These are phyloP conservation scores for Penicillium sp. DNA, from an alignment of 2,329 filamentous ascomycete genomes.

Conservation along the genomic window DNA sequence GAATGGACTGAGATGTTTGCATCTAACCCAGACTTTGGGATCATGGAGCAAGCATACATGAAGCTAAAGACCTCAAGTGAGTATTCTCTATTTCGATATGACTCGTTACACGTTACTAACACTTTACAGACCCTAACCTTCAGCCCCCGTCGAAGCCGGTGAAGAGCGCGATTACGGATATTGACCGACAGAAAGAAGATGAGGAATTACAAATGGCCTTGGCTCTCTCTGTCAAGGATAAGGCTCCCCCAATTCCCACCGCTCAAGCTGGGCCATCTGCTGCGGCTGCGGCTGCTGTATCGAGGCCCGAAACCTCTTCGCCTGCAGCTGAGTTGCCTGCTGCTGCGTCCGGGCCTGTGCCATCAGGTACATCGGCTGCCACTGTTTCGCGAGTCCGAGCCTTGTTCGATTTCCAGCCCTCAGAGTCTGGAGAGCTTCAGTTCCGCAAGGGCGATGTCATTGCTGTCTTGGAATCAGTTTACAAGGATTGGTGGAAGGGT, in stretches of 20 bases:
- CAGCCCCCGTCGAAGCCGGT: slow-evolving; percentile 89
- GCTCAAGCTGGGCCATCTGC: slow-evolving; percentile 39
- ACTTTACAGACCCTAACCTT: slow-evolving; percentile 74
- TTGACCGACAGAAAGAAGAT: slow-evolving; percentile 92
- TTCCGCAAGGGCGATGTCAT: slow-evolving; percentile 98
- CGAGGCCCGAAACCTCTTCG: slow-evolving; percentile 26
- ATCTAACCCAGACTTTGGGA: slow-evolving; percentile 84
- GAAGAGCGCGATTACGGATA: slow-evolving; percentile 86
- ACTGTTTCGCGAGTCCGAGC: slow-evolving; percentile 94
- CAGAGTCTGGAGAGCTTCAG: slow-evolving; percentile 89
- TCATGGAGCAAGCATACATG: slow-evolving; percentile 95
- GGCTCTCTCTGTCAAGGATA: slow-evolving; percentile 88
- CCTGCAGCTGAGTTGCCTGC: slow-evolving; percentile 37
- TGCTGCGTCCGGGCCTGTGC: slow-evolving; percentile 58
- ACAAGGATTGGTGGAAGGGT: slow-evolving; percentile 99
- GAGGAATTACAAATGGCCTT: slow-evolving; percentile 96
- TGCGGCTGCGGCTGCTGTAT: slow-evolving; percentile 6
- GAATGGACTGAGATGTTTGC: slow-evolving; percentile 96
- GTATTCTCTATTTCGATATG: neutral
- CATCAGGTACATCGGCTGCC: slow-evolving; percentile 87
- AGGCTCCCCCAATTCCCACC: slow-evolving; percentile 44
- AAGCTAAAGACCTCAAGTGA: slow-evolving; percentile 72
- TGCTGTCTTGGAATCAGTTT: slow-evolving; percentile 94
- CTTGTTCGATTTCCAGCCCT: slow-evolving; percentile 90
- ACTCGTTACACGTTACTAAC: slow-evolving; percentile 27